Evolutionary conservation across 345 rosid species (phyloP).

Genomic region (Populus pruinosa): DNA sequence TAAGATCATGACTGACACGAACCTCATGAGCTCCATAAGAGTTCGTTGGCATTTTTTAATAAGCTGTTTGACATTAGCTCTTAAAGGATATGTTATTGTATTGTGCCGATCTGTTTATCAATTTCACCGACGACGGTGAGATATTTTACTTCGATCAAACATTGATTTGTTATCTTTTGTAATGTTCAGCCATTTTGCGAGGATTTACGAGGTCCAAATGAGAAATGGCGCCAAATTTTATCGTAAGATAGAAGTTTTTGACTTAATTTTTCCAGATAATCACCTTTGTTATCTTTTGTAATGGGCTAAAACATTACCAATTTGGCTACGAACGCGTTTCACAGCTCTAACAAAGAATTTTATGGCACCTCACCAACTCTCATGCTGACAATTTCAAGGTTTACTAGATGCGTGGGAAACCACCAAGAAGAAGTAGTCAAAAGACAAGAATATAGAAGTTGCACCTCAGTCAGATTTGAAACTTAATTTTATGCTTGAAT

Average conservation of each 20-base stretch:
- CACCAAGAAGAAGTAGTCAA: neutral
- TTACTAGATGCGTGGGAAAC: conserved; percentile 10
- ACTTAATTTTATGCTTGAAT: conserved; percentile 2
- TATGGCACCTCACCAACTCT: neutral
- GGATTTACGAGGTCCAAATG: too few relatives aligned
- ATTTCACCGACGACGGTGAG: neutral
- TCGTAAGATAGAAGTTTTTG: neutral
- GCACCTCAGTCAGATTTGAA: conserved; percentile 1
- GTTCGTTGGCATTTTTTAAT: neutral
- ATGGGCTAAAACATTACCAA: neutral
- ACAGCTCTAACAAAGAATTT: neutral
- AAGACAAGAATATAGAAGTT: neutral
- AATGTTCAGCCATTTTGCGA: neutral
- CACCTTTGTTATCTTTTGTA: neutral
- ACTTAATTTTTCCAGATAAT: neutral
- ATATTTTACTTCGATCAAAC: neutral
- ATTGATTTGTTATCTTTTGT: neutral
- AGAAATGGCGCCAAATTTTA: neutral
- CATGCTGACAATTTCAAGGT: neutral
- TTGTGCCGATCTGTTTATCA: neutral
- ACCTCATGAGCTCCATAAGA: too few relatives aligned
- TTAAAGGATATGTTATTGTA: too few relatives aligned
- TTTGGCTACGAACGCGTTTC: neutral
- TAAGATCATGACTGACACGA: too few relatives aligned
- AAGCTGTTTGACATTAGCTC: neutral